Conservation (phyloP, 805 yeast genomes). For the Clavispora fructus region DNA sequence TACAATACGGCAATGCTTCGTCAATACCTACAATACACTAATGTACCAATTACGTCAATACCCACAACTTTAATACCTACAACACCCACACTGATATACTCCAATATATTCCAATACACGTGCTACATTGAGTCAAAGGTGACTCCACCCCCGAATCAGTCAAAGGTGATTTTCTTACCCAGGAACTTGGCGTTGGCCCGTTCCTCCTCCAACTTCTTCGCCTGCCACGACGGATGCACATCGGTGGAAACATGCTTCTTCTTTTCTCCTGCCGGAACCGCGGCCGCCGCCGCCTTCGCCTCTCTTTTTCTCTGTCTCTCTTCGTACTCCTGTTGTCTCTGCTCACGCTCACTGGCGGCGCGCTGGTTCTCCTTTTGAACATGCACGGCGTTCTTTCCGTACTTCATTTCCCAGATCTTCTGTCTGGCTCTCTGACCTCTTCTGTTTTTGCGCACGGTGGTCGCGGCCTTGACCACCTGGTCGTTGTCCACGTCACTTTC, state of each 20-base stretch:
- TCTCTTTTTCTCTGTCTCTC: conserved; percentile 67
- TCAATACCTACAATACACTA: no score
- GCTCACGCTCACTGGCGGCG: conserved; percentile 49
- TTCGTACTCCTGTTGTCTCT: conserved; percentile 61
- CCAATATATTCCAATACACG: not conserved
- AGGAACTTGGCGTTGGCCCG: conserved; percentile 59
- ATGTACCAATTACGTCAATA: no score
- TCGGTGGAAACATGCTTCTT: conserved; percentile 1
- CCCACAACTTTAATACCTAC: no score
- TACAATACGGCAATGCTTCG: no score
- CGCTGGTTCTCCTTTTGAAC: conserved; percentile 60
- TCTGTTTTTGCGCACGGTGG: conserved; percentile 70
- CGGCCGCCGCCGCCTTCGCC: conserved; percentile 32
- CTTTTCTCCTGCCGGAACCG: conserved; percentile 5
- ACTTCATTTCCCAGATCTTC: conserved; percentile 92
- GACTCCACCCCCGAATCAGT: conserved; percentile 16
- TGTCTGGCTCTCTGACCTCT: conserved; percentile 97
- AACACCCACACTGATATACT: no score
- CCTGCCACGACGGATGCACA: conserved; percentile 98
- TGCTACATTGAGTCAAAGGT: no score
- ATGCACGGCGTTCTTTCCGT: conserved; percentile 80
- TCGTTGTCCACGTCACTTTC: conserved; percentile 43
- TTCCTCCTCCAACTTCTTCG: conserved; percentile 70
- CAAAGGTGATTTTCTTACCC: conserved; percentile 85
- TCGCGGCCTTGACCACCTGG: conserved; percentile 46